Conservation (phyloP, 129 eudicot genomes). For the Arctium lappa region DNA sequence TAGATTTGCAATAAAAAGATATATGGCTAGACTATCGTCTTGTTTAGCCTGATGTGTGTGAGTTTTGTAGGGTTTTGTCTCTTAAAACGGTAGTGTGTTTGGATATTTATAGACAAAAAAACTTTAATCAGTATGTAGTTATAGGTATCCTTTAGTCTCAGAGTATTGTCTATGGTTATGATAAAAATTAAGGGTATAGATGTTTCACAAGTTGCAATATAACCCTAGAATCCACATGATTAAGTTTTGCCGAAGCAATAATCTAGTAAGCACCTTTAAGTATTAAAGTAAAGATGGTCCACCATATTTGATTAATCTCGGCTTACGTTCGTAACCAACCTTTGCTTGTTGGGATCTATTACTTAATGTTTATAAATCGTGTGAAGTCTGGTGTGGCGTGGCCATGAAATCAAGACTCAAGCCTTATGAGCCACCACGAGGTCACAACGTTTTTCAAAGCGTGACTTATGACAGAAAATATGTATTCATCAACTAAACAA, state of each 20-base stretch:
- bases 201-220: not conserved
- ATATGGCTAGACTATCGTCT: constrained; percentile 3
- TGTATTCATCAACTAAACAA: too few relatives aligned
- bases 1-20: not conserved
- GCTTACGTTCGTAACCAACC: not conserved
- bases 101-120: constrained; percentile 4
- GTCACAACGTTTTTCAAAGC: not conserved
- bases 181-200: not conserved
- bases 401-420: too few relatives aligned
- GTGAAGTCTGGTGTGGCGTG: not conserved
- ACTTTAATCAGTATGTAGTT: not conserved
- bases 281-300: not conserved
- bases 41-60: constrained; percentile 11
- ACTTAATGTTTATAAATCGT: not conserved
- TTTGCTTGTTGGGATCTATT: not conserved
- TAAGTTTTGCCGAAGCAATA: not conserved
- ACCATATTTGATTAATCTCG: not conserved
- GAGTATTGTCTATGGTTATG: not conserved
- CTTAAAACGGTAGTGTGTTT: not conserved
- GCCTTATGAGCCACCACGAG: not conserved
- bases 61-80: not conserved
- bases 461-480: not conserved
- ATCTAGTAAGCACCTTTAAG: not conserved
- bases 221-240: not conserved
- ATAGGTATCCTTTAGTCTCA: not conserved